Evolutionary conservation across 2,329 filamentous ascomycete species (phyloP).

Genomic region (Microsporum ferrugineum): DNA sequence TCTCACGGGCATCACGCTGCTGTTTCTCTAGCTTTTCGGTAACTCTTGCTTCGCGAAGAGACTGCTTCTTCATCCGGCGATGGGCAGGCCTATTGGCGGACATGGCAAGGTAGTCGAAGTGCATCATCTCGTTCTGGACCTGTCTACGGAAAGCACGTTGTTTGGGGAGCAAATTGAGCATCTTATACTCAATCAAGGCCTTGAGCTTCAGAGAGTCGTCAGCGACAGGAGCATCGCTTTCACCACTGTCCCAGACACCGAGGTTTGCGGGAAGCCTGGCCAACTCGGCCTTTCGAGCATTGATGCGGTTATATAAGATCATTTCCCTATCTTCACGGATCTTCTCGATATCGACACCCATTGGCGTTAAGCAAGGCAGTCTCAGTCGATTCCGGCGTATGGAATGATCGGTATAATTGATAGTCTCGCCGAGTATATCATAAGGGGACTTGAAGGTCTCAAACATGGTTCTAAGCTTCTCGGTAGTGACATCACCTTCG

Average conservation of each 20-base stretch:
- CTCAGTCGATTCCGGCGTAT: conserved; percentile 64
- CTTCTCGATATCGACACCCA: conserved; percentile 77
- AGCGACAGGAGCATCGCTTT: conserved; percentile 52
- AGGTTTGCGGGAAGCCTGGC: conserved; percentile 76
- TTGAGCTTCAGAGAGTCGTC: conserved; percentile 80
- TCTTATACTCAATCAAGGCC: conserved; percentile 91
- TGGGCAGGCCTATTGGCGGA: conserved; percentile 87
- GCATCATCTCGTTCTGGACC: conserved; percentile 83
- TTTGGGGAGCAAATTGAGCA: conserved; percentile 73
- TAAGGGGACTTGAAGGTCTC: conserved; percentile 69
- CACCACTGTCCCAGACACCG: conserved; percentile 69
- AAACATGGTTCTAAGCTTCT: conserved; percentile 40
- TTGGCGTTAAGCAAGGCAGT: conserved; percentile 78
- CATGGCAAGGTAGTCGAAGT: conserved; percentile 93
- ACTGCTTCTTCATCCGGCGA: conserved; percentile 94
- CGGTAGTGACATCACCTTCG: conserved; percentile 7
- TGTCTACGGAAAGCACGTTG: conserved; percentile 76
- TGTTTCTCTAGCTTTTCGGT: conserved; percentile 99
- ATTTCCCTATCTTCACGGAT: conserved; percentile 77
- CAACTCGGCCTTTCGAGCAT: conserved; percentile 70
- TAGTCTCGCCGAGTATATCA: conserved; percentile 43
- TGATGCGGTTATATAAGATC: conserved; percentile 81
- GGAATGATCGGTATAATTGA: conserved; percentile 71
- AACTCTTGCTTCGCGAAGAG: conserved; percentile 83
- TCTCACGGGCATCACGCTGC: conserved; percentile 89